Conservation (phyloP, 345 rosid genomes). For the Dipteronia sinensis region DNA sequence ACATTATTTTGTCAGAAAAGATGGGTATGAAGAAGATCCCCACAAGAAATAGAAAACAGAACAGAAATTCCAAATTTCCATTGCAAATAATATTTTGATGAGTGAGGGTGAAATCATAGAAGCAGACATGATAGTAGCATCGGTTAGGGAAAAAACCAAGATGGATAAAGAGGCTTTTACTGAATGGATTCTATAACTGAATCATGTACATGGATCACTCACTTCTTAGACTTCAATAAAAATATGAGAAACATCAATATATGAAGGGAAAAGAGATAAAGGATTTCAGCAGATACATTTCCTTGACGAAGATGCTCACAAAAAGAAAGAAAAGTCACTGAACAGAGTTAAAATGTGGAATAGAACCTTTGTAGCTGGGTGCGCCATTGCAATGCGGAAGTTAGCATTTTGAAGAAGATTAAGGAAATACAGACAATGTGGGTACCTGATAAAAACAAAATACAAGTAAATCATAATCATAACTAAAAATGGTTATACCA, state of each 20-base stretch:
- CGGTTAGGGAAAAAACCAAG: too few species aligned
- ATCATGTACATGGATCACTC: background rate
- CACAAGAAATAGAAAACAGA: too few species aligned
- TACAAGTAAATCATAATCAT: background rate
- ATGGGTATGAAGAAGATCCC: too few species aligned
- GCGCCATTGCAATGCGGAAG: slow-evolving; percentile 95
- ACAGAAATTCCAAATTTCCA: too few species aligned
- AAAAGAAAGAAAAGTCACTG: slow-evolving; percentile 9
- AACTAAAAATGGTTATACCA: background rate
- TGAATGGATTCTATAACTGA: background rate
- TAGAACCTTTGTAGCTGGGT: slow-evolving; percentile 87
- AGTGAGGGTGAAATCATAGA: too few species aligned
- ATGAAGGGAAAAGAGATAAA: background rate
- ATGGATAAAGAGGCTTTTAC: too few species aligned
- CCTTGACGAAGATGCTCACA: slow-evolving; percentile 2
- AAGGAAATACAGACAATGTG: slow-evolving; percentile 86
- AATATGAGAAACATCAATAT: too few species aligned
- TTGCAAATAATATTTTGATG: too few species aligned
- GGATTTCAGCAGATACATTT: too few species aligned
- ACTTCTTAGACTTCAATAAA: background rate
- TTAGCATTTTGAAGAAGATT: slow-evolving; percentile 94
- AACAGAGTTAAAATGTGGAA: background rate
- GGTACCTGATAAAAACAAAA: slow-evolving; percentile 59
- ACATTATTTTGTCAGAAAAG: background rate
- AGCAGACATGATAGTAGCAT: too few species aligned